Evolutionary conservation across 345 rosid species (phyloP).

Genomic region (Carallia brachiata): DNA sequence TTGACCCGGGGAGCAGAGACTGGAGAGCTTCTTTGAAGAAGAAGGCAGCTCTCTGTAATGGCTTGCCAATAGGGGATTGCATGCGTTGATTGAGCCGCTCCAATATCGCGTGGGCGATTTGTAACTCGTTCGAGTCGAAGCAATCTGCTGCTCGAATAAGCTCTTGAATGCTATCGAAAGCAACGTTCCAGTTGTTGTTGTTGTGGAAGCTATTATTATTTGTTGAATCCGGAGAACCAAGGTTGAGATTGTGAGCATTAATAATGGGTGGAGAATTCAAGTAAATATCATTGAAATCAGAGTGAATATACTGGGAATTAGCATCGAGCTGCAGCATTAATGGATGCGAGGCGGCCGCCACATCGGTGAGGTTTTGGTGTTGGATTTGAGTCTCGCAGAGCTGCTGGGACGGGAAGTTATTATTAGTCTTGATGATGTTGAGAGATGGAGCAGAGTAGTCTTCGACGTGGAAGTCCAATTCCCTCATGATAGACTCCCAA

Average conservation of each 20-base stretch:
- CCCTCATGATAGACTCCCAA: slow-evolving; percentile 89
- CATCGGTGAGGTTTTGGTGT: slow-evolving; percentile 28
- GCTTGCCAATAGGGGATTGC: slow-evolving; percentile 61
- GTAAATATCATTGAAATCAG: slow-evolving; percentile 53
- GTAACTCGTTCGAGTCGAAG: slow-evolving; percentile 74
- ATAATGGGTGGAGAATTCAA: slow-evolving; percentile 30
- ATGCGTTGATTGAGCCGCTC: slow-evolving; percentile 73
- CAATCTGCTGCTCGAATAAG: slow-evolving; percentile 76
- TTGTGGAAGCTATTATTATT: slow-evolving; percentile 21
- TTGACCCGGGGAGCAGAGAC: slow-evolving; percentile 37
- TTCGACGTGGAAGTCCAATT: slow-evolving; percentile 57
- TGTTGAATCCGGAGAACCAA: slow-evolving; percentile 23
- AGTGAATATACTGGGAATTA: slow-evolving; percentile 19
- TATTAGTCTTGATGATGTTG: slow-evolving; percentile 8
- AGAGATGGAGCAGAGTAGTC: slow-evolving; percentile 45
- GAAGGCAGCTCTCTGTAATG: slow-evolving; percentile 82
- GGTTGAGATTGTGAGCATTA: background rate
- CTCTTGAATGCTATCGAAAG: slow-evolving; percentile 67
- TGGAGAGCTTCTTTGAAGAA: slow-evolving; percentile 86
- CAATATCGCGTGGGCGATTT: slow-evolving; percentile 67
- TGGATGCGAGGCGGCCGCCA: slow-evolving; percentile 5
- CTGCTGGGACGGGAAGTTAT: background rate
- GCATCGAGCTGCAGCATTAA: slow-evolving; percentile 7
- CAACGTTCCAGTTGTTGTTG: slow-evolving; percentile 10
- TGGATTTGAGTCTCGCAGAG: slow-evolving; percentile 19